Evolutionary conservation across 768 basidiomycete genomes (phyloP).

Genomic region (Leccinellum albellum): DNA sequence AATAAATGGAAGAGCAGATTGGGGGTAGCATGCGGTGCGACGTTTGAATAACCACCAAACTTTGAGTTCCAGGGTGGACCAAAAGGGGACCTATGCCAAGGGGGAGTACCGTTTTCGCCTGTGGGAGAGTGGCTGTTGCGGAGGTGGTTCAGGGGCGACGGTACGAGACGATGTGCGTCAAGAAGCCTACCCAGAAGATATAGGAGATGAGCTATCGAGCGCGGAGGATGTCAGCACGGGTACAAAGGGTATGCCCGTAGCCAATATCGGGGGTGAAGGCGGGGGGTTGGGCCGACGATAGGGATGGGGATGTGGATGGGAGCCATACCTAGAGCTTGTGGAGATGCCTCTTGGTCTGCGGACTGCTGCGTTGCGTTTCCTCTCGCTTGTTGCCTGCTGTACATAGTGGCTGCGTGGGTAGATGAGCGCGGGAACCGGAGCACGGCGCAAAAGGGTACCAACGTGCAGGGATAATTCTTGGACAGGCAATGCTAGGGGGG

Average conservation of each 20-base stretch:
- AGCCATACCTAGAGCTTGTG: slow-evolving; percentile 43
- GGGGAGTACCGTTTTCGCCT: slow-evolving; percentile 21
- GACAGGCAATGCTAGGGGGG: slow-evolving; percentile 69
- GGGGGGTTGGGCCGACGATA: neutral
- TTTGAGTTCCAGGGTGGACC: slow-evolving; percentile 30
- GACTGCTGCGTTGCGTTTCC: slow-evolving; percentile 60
- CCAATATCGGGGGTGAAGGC: slow-evolving; percentile 10
- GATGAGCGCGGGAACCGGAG: slow-evolving; percentile 18
- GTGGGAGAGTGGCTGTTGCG: slow-evolving; percentile 29
- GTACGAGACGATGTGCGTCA: slow-evolving; percentile 23
- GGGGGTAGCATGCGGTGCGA: slow-evolving; percentile 57
- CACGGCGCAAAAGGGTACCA: slow-evolving; percentile 33
- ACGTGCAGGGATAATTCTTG: slow-evolving; percentile 94
- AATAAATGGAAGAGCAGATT: slow-evolving; percentile 72
- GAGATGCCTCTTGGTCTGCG: slow-evolving; percentile 68
- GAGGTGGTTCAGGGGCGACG: slow-evolving; percentile 25
- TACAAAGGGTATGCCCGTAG: slow-evolving; percentile 23
- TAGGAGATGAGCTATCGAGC: slow-evolving; percentile 24
- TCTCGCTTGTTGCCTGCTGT: slow-evolving; percentile 82
- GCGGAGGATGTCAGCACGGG: slow-evolving; percentile 25
- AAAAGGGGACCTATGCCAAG: slow-evolving; percentile 28
- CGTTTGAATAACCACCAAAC: slow-evolving; percentile 39
- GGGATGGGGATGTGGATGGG: neutral
- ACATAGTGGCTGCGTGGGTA: slow-evolving; percentile 58
- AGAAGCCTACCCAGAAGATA: slow-evolving; percentile 40